These are phyloP conservation scores for Mycena chlorophos DNA, from an alignment of 768 basidiomycete species.

Conservation along the genomic window DNA sequence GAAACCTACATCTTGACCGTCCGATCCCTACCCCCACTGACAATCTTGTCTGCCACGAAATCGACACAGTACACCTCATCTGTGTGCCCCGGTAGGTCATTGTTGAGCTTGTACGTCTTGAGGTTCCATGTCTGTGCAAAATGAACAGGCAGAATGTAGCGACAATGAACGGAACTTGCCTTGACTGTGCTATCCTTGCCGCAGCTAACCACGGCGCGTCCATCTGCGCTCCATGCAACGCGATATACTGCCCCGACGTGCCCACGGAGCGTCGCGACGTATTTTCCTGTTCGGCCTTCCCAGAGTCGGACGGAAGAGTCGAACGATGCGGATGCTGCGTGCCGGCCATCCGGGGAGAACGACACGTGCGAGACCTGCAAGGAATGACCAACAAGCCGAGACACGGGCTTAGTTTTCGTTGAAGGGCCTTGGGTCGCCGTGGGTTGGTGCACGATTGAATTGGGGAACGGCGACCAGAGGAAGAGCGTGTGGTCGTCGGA, in stretches of 20 bases:
- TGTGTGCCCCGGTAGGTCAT: constrained; percentile 91
- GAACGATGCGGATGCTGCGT: constrained; percentile 89
- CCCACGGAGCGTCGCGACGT: constrained; percentile 85
- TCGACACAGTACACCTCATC: constrained; percentile 99
- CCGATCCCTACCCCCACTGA: constrained; percentile 92
- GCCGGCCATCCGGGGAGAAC: constrained; percentile 91
- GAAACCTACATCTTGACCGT: constrained; percentile 86
- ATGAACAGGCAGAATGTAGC: neutral
- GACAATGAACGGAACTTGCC: constrained; percentile 44
- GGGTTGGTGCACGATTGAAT: constrained; percentile 29
- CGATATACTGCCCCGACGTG: constrained; percentile 95
- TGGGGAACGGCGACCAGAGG: constrained; percentile 85
- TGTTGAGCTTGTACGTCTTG: constrained; percentile 92
- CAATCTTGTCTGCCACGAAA: constrained; percentile 98
- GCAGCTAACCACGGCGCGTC: constrained; percentile 86
- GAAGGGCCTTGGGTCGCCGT: constrained; percentile 38
- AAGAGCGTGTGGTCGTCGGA: constrained; percentile 98
- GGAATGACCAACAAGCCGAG: constrained; percentile 91
- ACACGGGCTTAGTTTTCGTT: constrained; percentile 64
- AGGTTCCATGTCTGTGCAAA: constrained; percentile 84
- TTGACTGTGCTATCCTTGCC: constrained; percentile 97
- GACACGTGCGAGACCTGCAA: constrained; percentile 91
- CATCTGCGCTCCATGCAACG: constrained; percentile 93
- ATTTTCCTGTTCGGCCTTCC: constrained; percentile 85
- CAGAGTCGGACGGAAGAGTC: constrained; percentile 90